phyloP scores from a whole-genome alignment of 2,329 filamentous ascomycete species.

The Colletotrichum sp. region DNA sequence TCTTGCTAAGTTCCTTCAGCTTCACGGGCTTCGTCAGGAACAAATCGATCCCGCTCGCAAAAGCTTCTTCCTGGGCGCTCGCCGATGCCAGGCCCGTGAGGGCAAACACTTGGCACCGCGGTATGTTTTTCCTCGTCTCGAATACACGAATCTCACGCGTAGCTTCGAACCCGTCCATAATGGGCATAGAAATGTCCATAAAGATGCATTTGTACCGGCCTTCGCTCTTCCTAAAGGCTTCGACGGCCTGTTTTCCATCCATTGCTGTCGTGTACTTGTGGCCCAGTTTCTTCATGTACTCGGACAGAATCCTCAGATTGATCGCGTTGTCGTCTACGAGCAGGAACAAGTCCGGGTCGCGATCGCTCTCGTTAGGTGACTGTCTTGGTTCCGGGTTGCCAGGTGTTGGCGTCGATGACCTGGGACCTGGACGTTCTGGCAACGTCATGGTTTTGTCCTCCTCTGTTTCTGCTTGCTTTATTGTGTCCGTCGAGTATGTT shows the following conservation, averaged over 20 bases:
- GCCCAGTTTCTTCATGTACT: slow-evolving; percentile 39
- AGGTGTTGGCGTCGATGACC: neutral
- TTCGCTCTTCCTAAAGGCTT: slow-evolving; percentile 29
- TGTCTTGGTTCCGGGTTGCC: neutral
- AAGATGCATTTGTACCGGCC: slow-evolving; percentile 34
- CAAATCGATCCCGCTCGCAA: slow-evolving; percentile 57
- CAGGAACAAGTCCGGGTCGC: slow-evolving; percentile 26
- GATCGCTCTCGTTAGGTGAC: neutral
- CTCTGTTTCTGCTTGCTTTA: neutral
- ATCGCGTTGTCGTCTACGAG: slow-evolving; percentile 48
- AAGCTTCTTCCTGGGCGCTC: slow-evolving; percentile 56
- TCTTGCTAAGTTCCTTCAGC: slow-evolving; percentile 40
- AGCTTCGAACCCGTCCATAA: slow-evolving; percentile 58
- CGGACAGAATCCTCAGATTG: slow-evolving; percentile 39
- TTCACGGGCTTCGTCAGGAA: slow-evolving; percentile 61
- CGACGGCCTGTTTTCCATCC: slow-evolving; percentile 39
- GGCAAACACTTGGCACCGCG: slow-evolving; percentile 53
- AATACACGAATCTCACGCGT: slow-evolving; percentile 55
- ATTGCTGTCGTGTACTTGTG: slow-evolving; percentile 32
- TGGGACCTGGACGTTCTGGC: neutral
- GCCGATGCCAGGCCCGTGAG: slow-evolving; percentile 57
- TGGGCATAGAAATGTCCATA: slow-evolving; percentile 63
- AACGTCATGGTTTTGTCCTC: neutral
- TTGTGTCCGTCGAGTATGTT: neutral
- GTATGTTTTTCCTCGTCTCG: slow-evolving; percentile 46